Evolutionary conservation across 169 alveolate species (phyloP).

Genomic region (Eimeria acervulina): DNA sequence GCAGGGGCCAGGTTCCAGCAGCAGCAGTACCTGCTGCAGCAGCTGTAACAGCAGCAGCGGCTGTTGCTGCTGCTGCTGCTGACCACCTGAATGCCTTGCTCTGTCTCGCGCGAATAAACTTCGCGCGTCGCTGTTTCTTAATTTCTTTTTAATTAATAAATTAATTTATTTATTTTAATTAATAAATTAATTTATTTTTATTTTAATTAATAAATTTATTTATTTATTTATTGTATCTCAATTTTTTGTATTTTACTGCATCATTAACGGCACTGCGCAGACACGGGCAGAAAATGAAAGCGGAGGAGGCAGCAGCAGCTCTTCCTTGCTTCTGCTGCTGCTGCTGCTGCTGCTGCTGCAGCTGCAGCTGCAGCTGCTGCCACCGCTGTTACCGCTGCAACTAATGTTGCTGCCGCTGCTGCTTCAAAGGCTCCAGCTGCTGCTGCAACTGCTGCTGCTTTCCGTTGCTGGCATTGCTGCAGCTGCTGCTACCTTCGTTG

Average conservation of each 20-base stretch:
- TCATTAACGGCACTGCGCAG: neutral
- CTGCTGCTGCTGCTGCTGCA: no score
- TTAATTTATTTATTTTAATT: neutral
- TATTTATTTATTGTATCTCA: no score
- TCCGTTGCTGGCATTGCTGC: neutral
- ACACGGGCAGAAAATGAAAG: neutral
- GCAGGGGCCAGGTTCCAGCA: neutral
- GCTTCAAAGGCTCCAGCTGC: neutral
- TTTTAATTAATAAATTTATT: neutral
- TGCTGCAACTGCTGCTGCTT: neutral
- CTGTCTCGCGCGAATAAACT: neutral
- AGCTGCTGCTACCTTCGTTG: neutral
- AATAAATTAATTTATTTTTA: neutral
- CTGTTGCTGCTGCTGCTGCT: neutral
- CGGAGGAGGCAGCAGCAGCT: no score
- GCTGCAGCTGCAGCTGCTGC: no score
- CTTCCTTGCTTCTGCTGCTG: no score
- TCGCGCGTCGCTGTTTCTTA: neutral
- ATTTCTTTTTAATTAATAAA: neutral
- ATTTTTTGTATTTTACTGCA: neutral
- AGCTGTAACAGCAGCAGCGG: neutral
- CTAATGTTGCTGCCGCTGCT: neutral
- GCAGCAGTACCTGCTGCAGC: constrained; percentile 2
- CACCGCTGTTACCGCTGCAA: neutral
- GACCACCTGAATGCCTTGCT: neutral